A percentile compares a stretch with the other conserved stretches of the same genome.
Conservation (phyloP, 768 basidiomycete genomes). For the Rhodotorula graminis region DNA sequence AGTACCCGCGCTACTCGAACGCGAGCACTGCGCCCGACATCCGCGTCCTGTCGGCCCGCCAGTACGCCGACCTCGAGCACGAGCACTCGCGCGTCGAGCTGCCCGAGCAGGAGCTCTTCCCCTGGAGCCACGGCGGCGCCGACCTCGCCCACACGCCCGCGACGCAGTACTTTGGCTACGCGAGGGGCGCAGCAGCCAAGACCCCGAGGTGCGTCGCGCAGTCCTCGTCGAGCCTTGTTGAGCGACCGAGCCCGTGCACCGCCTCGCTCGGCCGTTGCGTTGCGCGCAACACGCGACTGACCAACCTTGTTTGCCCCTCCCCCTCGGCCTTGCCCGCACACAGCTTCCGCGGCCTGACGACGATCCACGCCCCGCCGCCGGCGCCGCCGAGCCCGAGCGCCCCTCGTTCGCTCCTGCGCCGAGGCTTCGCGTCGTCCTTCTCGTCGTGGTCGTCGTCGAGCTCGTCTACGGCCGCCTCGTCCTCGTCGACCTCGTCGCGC, state of each 20-base stretch:
- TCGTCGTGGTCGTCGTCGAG: slow-evolving; percentile 47
- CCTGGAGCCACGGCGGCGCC: slow-evolving; percentile 73
- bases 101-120: slow-evolving; percentile 76
- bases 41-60: slow-evolving; percentile 50
- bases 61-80: slow-evolving; percentile 62
- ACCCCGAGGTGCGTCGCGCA: slow-evolving; percentile 30
- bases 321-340: slow-evolving; percentile 39
- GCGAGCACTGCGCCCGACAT: slow-evolving; percentile 46
- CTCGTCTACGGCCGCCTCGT: slow-evolving; percentile 38
- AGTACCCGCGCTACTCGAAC: slow-evolving; percentile 26
- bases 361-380: slow-evolving; percentile 24
- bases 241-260: neutral
- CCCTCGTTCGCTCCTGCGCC: slow-evolving; percentile 32
- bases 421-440: slow-evolving; percentile 35
- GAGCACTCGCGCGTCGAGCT: slow-evolving; percentile 65
- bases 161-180: slow-evolving; percentile 66
- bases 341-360: slow-evolving; percentile 31
- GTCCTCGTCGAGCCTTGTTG: neutral
- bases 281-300: too few species aligned
- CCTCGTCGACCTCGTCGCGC: slow-evolving; percentile 42
- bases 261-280: neutral
- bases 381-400: slow-evolving; percentile 20
- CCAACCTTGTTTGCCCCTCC: neutral
- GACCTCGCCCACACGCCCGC: slow-evolving; percentile 75
- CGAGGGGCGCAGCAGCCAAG: slow-evolving; percentile 37